Evolutionary conservation across 805 yeast genomes (phyloP).

Genomic region (Pichia insulana): DNA sequence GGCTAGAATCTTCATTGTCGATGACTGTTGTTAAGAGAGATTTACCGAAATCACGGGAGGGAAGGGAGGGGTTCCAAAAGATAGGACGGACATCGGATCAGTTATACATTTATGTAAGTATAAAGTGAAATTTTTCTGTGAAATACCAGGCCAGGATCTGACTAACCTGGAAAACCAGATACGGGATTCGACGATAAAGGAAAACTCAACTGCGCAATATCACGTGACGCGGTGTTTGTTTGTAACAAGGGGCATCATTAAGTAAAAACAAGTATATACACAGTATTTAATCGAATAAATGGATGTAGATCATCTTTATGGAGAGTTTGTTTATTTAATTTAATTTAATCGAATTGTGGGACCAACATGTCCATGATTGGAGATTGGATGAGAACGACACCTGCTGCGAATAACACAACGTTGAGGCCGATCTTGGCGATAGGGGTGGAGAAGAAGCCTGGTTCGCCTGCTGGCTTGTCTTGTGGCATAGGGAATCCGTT

Average conservation of each 20-base stretch:
- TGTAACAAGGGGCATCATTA: not conserved
- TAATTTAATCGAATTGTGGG: slow-evolving; percentile 45
- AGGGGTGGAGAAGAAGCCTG: slow-evolving; percentile 55
- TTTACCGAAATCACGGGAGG: no score
- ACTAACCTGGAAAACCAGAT: not conserved
- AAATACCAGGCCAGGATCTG: no score
- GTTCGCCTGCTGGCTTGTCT: slow-evolving; percentile 24
- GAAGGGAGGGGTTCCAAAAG: no score
- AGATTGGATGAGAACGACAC: slow-evolving; percentile 69
- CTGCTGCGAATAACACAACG: slow-evolving; percentile 57
- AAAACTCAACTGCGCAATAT: not conserved
- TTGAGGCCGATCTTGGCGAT: slow-evolving; percentile 57
- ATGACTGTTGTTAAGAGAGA: not conserved
- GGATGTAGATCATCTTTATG: no score
- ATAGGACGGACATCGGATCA: not conserved
- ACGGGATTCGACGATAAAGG: not conserved
- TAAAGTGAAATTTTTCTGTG: no score
- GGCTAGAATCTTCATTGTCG: slow-evolving; percentile 7
- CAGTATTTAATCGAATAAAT: no score
- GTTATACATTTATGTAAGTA: no score
- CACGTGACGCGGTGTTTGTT: not conserved
- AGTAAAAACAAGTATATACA: no score
- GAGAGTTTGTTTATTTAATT: no score
- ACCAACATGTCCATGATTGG: slow-evolving; percentile 76
- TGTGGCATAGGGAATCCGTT: slow-evolving; percentile 11